These are phyloP conservation scores for Carex parvula DNA, from an alignment of 176 grass and related monocot species.

Conservation along the genomic window DNA sequence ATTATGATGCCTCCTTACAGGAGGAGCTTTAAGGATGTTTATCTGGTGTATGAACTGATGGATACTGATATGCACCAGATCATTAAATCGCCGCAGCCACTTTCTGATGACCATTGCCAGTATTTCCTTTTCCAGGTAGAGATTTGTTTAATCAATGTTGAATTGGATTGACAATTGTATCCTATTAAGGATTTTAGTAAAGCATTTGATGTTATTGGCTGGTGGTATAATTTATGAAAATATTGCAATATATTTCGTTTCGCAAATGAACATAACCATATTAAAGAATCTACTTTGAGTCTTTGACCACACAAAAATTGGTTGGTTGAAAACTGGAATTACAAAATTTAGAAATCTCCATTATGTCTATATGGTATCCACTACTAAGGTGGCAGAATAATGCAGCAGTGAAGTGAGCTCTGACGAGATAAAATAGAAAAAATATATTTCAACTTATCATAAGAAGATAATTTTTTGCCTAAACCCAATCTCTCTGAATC, in stretches of 20 bases:
- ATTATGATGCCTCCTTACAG: slow-evolving; percentile 44
- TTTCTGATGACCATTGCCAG: slow-evolving; percentile 40
- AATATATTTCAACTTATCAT: not conserved
- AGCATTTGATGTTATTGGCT: not conserved
- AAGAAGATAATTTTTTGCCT: not conserved
- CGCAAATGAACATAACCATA: not conserved
- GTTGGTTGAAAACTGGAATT: not conserved
- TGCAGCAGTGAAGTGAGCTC: not conserved
- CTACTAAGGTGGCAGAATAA: not conserved
- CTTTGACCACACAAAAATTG: not conserved
- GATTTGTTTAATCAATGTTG: not conserved
- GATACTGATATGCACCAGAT: slow-evolving; percentile 46
- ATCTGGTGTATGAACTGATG: slow-evolving; percentile 46
- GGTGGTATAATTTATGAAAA: not conserved
- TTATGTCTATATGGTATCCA: not conserved
- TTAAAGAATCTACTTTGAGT: not conserved
- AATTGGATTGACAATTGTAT: not conserved
- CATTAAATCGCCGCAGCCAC: slow-evolving; percentile 34
- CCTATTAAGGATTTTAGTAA: not conserved
- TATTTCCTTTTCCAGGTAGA: slow-evolving; percentile 46
- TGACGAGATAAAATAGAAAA: not conserved
- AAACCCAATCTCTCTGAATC: not conserved
- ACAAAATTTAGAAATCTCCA: not conserved
- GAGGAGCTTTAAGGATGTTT: slow-evolving; percentile 41
- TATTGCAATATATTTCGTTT: not conserved